Evolutionary conservation across 2,329 filamentous ascomycete species (phyloP).

Genomic region (Diaporthe velutina): DNA sequence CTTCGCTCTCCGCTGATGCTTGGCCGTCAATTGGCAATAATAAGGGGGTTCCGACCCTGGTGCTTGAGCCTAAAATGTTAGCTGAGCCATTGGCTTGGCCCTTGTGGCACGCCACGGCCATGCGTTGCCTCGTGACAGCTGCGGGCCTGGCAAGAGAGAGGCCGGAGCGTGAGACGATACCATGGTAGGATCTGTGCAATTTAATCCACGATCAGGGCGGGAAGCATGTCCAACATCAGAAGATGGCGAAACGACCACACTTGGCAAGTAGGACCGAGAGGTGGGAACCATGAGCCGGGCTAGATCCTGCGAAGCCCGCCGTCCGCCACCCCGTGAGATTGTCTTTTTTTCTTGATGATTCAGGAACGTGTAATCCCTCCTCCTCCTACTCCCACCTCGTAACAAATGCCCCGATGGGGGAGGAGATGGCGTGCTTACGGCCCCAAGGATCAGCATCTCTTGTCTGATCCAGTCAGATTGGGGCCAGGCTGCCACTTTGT

Average conservation of each 20-base stretch:
- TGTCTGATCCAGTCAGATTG: conserved; percentile 3
- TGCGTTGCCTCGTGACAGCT: conserved; percentile 12
- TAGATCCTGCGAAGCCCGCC: conserved; percentile 16
- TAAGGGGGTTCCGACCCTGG: background rate
- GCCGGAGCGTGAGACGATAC: too few species aligned
- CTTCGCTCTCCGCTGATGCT: background rate
- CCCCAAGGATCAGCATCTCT: conserved; percentile 26
- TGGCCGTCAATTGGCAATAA: background rate
- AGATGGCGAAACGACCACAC: background rate
- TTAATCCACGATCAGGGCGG: background rate
- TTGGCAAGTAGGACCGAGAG: conserved; percentile 8
- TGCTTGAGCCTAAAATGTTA: conserved; percentile 23
- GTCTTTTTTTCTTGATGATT: background rate
- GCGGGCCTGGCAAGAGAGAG: background rate
- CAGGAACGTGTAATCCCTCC: conserved; percentile 14
- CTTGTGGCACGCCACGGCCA: conserved; percentile 13
- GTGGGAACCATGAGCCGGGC: conserved; percentile 1
- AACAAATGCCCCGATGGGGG: background rate
- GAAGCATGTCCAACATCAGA: background rate
- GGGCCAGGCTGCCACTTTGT: conserved; percentile 16
- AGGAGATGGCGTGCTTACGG: conserved; percentile 30
- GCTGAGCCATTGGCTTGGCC: conserved; percentile 28
- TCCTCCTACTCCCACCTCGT: background rate
- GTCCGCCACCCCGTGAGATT: conserved; percentile 14
- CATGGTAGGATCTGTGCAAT: conserved; percentile 3